Base-by-base conservation (phyloP, 305 asterid genomes). In the Fraxinus xanthoxyloides region DNA sequence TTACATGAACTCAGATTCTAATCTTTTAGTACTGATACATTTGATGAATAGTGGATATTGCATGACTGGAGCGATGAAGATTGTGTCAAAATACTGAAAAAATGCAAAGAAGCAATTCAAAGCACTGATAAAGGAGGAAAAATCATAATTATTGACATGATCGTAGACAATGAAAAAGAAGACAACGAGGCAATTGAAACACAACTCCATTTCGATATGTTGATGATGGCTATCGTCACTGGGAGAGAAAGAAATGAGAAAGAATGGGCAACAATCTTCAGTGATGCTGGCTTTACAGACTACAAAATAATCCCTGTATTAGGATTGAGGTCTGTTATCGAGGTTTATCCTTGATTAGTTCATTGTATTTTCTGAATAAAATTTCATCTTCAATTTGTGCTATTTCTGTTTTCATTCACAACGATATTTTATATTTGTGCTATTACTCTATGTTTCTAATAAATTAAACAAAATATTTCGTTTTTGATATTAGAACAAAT, bases 11-110 rank as follows among this genome's bases (percentile, higher is more conserved):
- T 51, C 61, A 17, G 1, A 15, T 17, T 17, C 23, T 51, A 4
- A 17, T 17, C 7, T 51, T 3, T 0, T 51, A 51, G 7, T 51
- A 4, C 8, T 46, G 80, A 2, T 46, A 24, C 35, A 75, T 30
- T 40, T 30, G 10, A 75, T 21, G 34, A 72, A 35, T 84, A 91
- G 93, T 85, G 90, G 89, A 77, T 87, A 80, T 77, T 91, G 80
- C 93, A 89, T 79, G 87, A 85, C 0, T 90, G 95, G 95, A 61
- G 61, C 9, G 90, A 90, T 2, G 84, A 87, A 77, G 87, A 83
- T 3, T 8, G 91, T 26, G 73, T 88, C 1, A 48, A 81, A 77
- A 82, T 90, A 85, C 46, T 92, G 36, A 88, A 82, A 86, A 89
- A 81, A 76, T 91, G 92, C 81, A 91, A 79, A 82, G 90, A 87